Percentiles rank a stretch among this genome's conserved stretches.
Conservation (phyloP, 768 basidiomycete species). For the Cubamyces lactineus region DNA sequence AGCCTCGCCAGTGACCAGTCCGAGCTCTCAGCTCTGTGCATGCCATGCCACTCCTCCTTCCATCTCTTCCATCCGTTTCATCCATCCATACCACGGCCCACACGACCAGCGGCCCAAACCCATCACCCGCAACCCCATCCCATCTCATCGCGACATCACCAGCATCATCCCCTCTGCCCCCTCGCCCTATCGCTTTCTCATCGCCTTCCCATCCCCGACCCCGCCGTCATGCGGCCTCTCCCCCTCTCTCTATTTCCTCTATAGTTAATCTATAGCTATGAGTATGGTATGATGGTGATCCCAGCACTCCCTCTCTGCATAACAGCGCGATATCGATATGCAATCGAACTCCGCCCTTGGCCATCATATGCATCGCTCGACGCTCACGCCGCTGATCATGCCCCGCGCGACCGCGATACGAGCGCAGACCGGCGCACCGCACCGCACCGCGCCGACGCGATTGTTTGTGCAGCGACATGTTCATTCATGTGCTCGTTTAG, state of each 20-base stretch:
- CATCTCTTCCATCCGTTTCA: slow-evolving; percentile 16
- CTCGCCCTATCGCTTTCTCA: slow-evolving; percentile 16
- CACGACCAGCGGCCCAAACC: background rate
- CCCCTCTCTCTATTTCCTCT: background rate
- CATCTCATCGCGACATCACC: slow-evolving; percentile 17
- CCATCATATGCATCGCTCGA: too few relatives aligned
- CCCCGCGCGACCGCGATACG: too few relatives aligned
- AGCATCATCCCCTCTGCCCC: slow-evolving; percentile 8
- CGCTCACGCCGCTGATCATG: too few relatives aligned
- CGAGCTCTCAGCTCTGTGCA: too few relatives aligned
- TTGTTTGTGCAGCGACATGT: too few relatives aligned
- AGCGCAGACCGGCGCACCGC: background rate
- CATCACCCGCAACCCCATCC: slow-evolving; percentile 12
- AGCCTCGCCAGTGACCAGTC: slow-evolving; percentile 2
- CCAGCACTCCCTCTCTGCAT: background rate
- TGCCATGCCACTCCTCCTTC: background rate
- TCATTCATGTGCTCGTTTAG: too few relatives aligned
- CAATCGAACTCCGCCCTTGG: background rate
- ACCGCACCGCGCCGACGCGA: too few relatives aligned
- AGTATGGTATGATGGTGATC: too few relatives aligned
- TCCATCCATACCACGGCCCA: slow-evolving; percentile 8
- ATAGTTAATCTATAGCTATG: background rate
- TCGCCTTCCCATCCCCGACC: slow-evolving; percentile 7
- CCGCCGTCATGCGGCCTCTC: slow-evolving; percentile 3
- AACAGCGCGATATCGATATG: background rate